Evolutionary conservation across 208 protist genomes (phyloP).

Genomic region (Sergeia podlipaevii): DNA sequence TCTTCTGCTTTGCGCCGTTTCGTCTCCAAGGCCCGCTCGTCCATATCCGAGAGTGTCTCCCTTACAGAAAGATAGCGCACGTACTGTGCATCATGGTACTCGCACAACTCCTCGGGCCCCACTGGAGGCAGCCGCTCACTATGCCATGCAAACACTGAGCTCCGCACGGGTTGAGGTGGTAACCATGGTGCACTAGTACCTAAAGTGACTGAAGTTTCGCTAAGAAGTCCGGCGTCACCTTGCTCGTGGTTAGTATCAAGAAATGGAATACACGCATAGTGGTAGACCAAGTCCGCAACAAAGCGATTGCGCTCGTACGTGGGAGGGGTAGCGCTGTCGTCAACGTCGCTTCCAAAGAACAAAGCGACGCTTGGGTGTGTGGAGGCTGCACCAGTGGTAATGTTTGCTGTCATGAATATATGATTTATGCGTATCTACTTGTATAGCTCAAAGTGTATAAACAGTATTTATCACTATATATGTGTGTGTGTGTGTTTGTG

Average conservation of each 20-base stretch:
- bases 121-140: constrained; percentile 18
- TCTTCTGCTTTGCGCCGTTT: constrained; percentile 16
- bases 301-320: constrained; percentile 33
- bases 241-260: not conserved
- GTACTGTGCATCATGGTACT: constrained; percentile 35
- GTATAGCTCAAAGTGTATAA: not conserved
- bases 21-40: constrained; percentile 15
- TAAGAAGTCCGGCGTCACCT: not conserved
- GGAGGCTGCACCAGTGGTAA: too few relatives aligned
- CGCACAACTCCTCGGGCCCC: constrained; percentile 29
- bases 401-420: not conserved
- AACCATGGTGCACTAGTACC: not conserved
- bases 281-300: constrained; percentile 32
- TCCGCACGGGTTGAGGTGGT: constrained; percentile 1
- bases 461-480: not conserved
- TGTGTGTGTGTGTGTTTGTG: not conserved
- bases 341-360: constrained; percentile 29
- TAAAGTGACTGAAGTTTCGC: not conserved
- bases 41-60: constrained; percentile 37
- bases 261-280: constrained; percentile 35
- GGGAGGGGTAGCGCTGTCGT: constrained; percentile 28
- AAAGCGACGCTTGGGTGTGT: constrained; percentile 20
- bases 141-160: constrained; percentile 32
- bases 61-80: constrained; percentile 31
- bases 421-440: not conserved